Evolutionary conservation across 2,329 filamentous ascomycete species (phyloP).

Genomic region (Aureobasidium musti): DNA sequence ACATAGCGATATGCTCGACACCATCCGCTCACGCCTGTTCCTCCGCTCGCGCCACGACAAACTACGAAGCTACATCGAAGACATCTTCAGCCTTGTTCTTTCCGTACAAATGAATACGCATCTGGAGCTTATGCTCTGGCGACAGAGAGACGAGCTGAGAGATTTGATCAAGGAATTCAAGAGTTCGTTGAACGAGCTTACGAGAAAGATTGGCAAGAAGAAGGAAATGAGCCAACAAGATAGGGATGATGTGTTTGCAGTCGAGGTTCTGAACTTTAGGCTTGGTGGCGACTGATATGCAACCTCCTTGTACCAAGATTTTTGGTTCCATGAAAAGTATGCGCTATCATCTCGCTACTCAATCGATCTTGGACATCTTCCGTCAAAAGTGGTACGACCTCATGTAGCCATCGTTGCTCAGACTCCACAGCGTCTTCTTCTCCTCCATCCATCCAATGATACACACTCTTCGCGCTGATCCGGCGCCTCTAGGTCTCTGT

Average conservation of each 20-base stretch:
- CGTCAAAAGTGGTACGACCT: too few species aligned
- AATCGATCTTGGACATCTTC: too few species aligned
- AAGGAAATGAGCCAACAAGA: not conserved
- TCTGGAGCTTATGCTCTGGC: not conserved
- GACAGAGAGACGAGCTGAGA: not conserved
- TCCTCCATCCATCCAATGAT: too few species aligned
- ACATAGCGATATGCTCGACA: constrained; percentile 38
- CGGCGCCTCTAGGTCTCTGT: constrained; percentile 1
- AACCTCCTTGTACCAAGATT: too few species aligned
- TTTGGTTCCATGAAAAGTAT: too few species aligned
- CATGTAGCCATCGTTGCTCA: too few species aligned
- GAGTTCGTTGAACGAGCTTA: not conserved
- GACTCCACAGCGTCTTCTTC: too few species aligned
- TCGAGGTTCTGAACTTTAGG: not conserved
- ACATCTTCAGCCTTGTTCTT: constrained; percentile 36
- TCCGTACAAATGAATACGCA: not conserved
- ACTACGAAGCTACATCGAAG: constrained; percentile 35
- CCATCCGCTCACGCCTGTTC: constrained; percentile 39
- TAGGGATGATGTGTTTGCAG: constrained; percentile 15
- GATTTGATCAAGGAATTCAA: not conserved
- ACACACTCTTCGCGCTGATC: too few species aligned
- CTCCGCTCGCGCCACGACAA: constrained; percentile 38
- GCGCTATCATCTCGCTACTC: too few species aligned
- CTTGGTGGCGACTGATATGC: not conserved
- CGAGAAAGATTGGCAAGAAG: constrained; percentile 15